Evolutionary conservation across 257 asterid genomes (phyloP), one percentile per base, ranked within the genome.

Genomic region (Salvia hispanica): DNA sequence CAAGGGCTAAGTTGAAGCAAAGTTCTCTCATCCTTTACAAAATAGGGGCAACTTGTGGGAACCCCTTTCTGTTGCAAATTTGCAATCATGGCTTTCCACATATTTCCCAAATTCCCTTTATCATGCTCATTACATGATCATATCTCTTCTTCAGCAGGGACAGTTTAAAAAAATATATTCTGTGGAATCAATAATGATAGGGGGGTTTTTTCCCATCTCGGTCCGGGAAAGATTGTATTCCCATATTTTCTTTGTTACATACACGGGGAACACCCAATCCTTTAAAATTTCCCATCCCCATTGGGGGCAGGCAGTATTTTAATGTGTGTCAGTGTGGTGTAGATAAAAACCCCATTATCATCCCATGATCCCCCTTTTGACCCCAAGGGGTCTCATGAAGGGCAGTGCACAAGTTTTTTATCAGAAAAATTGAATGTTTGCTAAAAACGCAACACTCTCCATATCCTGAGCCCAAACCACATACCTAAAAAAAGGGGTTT

Each of bases 321-420:
- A 71, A 94, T 89, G 74, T 94, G 98, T 0, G 96, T 94, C 67
- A 94, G 78, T 9, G 99, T 94, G 3, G 99, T 91, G 64, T 94
- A 91, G 40, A 94, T 83, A 65, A 94, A 94, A 54, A 91, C 96
- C 48, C 99, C 99, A 59, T 88, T 91, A 66, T 94, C 99, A 68
- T 94, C 98, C 99, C 99, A 94, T 7, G 95, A 96, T 76, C 99
- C 99, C n/a, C 66, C 96, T 94, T 80, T 94, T 94, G 74, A 94
- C 98, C 42, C 99, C 96, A 70, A 94, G 91, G n/a, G 2, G 99
- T 94, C 86, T 94, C 99, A 10, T 94, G 99, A 75, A 94, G 96
- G 15, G 16, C 96, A 95, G 73, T 91, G 98, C 50, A 78, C 88
- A 18, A 94, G 98, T 81, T 75, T 88, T 71, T 94, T 94, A 74